Conservation (phyloP, 495 filamentous ascomycete genomes). For the Glutinoglossum americanum region DNA sequence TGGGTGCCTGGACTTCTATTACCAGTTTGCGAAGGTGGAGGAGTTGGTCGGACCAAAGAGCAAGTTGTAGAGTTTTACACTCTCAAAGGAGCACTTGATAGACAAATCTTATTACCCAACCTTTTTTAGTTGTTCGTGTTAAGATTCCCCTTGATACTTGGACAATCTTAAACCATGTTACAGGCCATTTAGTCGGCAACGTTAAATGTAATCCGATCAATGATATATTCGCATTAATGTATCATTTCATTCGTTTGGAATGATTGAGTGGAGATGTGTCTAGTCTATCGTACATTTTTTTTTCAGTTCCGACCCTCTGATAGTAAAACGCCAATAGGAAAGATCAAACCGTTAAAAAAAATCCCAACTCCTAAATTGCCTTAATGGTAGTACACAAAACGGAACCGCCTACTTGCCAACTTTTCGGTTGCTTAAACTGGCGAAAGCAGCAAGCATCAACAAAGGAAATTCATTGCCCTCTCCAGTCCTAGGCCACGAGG, state of each 20-base stretch:
- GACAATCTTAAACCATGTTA: too few relatives aligned
- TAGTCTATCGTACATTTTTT: background rate
- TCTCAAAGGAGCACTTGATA: too few relatives aligned
- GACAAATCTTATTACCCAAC: too few relatives aligned
- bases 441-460: background rate
- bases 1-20: slow-evolving; percentile 51
- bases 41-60: slow-evolving; percentile 27
- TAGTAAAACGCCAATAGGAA: background rate
- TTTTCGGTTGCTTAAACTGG: background rate
- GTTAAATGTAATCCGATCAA: background rate
- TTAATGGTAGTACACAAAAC: background rate
- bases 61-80: slow-evolving; percentile 19
- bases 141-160: too few relatives aligned
- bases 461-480: background rate
- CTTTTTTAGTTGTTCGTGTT: too few relatives aligned
- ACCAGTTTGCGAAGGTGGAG: slow-evolving; percentile 61
- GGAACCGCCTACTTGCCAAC: background rate
- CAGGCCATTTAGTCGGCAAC: too few relatives aligned
- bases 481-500: background rate
- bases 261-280: background rate
- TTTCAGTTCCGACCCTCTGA: background rate
- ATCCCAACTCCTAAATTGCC: background rate
- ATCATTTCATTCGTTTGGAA: background rate
- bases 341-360: background rate
- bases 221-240: background rate